These are phyloP conservation scores for Aspergillus carlsbadensis DNA, from an alignment of 495 filamentous ascomycete genomes.

Conservation along the genomic window DNA sequence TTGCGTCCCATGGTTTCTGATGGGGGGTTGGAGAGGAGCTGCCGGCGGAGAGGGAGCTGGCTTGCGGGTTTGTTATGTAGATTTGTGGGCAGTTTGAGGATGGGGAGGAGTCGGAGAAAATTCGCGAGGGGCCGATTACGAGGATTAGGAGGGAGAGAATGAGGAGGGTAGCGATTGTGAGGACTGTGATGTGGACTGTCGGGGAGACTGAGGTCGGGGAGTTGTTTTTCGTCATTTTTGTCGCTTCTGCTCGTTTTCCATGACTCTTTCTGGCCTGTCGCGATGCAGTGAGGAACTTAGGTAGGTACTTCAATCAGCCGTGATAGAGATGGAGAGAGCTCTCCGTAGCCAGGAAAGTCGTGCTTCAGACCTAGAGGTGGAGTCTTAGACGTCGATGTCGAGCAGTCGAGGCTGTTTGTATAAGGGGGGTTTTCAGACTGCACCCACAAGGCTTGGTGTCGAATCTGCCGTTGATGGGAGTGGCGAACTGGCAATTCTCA, in stretches of 20 bases:
- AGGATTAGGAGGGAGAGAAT: slow-evolving; percentile 12
- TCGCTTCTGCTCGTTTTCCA: background rate
- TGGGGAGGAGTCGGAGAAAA: slow-evolving; percentile 2
- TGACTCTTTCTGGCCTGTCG: background rate
- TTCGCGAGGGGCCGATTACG: background rate
- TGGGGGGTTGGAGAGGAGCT: background rate
- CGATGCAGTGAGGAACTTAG: too few species aligned
- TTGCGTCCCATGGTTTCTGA: background rate
- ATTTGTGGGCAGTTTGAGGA: background rate
- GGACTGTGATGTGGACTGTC: slow-evolving; percentile 1
- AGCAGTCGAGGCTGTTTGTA: too few species aligned
- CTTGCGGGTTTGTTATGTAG: background rate
- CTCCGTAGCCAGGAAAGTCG: too few species aligned
- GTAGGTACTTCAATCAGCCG: too few species aligned
- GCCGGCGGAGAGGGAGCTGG: background rate
- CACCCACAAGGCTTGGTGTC: too few species aligned
- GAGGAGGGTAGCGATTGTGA: slow-evolving; percentile 10
- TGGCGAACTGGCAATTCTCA: too few species aligned
- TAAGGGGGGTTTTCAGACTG: too few species aligned
- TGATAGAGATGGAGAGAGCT: too few species aligned
- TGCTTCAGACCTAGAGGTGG: too few species aligned
- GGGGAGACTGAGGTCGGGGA: background rate
- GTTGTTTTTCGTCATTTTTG: background rate
- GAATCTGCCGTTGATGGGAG: too few species aligned
- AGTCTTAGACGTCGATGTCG: too few species aligned